phyloP scores from a whole-genome alignment of 164 flowering plant species.

The Echeveria elegans region DNA sequence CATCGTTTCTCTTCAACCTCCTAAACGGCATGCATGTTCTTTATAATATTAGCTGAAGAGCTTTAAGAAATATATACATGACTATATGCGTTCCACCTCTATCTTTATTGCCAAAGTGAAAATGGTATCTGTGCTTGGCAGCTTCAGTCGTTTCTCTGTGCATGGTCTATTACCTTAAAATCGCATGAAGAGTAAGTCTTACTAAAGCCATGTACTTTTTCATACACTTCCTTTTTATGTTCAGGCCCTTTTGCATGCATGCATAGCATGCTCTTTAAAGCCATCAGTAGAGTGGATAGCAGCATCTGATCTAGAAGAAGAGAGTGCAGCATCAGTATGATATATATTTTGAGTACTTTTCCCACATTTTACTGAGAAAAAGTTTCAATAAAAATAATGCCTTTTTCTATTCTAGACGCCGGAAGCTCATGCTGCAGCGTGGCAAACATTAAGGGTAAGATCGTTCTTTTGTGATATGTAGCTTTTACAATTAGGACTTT shows the following conservation, averaged over 20 bases:
- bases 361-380: background rate
- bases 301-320: slow-evolving; percentile 97
- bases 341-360: background rate
- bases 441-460: slow-evolving; percentile 75
- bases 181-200: background rate
- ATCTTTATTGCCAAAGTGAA: background rate
- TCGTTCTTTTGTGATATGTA: background rate
- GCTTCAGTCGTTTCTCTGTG: background rate
- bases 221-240: slow-evolving; percentile 2
- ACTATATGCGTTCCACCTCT: background rate
- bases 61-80: background rate
- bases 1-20: too few species aligned
- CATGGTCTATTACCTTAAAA: background rate
- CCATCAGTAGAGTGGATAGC: slow-evolving; percentile 94
- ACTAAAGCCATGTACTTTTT: background rate
- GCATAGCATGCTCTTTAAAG: slow-evolving; percentile 79
- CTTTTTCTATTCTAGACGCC: slow-evolving; percentile 74
- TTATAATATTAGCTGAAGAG: background rate
- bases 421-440: slow-evolving; percentile 82
- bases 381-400: background rate
- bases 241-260: slow-evolving; percentile 96
- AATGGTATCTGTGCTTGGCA: background rate
- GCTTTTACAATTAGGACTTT: background rate
- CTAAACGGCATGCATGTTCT: too few species aligned
- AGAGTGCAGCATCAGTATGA: slow-evolving; percentile 53